A percentile compares a stretch with the other conserved stretches of the same genome.
These are phyloP conservation scores for Penicillium bialowiezense DNA, from an alignment of 495 filamentous ascomycete species.

Conservation along the genomic window DNA sequence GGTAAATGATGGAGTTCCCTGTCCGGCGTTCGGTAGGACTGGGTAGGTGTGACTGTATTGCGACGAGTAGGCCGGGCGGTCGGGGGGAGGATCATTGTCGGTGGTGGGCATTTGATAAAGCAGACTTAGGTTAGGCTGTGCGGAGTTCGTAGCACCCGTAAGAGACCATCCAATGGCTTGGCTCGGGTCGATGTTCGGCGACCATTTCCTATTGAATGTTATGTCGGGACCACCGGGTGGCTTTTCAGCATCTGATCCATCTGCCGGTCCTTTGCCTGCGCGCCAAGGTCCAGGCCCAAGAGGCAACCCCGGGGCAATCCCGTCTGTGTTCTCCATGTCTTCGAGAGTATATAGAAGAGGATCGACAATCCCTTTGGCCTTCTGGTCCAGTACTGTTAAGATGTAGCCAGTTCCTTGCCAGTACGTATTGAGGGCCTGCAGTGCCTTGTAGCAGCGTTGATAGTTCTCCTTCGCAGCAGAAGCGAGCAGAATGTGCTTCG, in stretches of 20 bases:
- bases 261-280: conserved; percentile 26
- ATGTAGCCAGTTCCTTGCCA: conserved; percentile 89
- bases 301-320: conserved; percentile 35
- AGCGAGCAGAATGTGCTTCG: conserved; percentile 70
- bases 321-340: conserved; percentile 66
- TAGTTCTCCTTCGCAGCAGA: conserved; percentile 77
- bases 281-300: conserved; percentile 44
- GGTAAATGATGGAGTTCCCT: conserved; percentile 19
- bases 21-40: conserved; percentile 17
- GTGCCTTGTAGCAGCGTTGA: conserved; percentile 74
- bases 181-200: conserved; percentile 47
- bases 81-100: conserved; percentile 16
- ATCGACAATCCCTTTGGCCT: conserved; percentile 78
- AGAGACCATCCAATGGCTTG: conserved; percentile 75
- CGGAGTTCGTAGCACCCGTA: conserved; percentile 78
- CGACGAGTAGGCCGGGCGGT: conserved; percentile 26
- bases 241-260: conserved; percentile 25
- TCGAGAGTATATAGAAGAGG: conserved; percentile 74
- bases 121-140: conserved; percentile 72
- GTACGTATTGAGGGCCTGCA: conserved; percentile 71
- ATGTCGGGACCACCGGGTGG: conserved; percentile 24
- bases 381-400: conserved; percentile 79
- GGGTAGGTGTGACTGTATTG: conserved; percentile 38
- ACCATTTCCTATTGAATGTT: conserved; percentile 33
- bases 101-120: conserved; percentile 58